phyloP scores from a whole-genome alignment of 1,284 basidiomycete species.

The Ceratobasidium sp. region DNA sequence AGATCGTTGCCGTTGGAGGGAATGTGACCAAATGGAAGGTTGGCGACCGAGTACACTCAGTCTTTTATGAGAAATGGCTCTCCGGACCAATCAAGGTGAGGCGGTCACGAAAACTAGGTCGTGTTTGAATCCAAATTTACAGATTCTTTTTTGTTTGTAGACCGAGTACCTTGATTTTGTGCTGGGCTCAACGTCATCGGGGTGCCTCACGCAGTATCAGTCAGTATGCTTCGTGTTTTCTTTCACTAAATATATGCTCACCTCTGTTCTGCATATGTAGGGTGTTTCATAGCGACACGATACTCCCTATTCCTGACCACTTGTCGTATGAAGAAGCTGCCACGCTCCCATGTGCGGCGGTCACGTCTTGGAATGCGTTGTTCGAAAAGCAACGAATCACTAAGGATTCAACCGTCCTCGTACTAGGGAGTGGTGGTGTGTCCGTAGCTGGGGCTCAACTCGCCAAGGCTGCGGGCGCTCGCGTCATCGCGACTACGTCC shows the following conservation, averaged over 20 bases:
- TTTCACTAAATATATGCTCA: no score
- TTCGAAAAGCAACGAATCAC: constrained; percentile 63
- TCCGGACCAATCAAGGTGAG: constrained; percentile 59
- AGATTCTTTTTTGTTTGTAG: background rate
- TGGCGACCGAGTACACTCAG: constrained; percentile 71
- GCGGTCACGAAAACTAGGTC: background rate
- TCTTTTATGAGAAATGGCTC: constrained; percentile 63
- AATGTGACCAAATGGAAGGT: constrained; percentile 66
- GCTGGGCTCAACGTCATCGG: constrained; percentile 12
- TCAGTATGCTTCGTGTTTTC: no score
- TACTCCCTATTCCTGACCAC: constrained; percentile 3
- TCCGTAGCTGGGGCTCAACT: constrained; percentile 70
- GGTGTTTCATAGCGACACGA: constrained; percentile 33
- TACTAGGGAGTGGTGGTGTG: constrained; percentile 73
- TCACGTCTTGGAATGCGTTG: constrained; percentile 68
- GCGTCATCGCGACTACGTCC: constrained; percentile 72
- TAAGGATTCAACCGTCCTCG: constrained; percentile 67
- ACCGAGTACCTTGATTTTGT: background rate
- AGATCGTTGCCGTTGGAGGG: constrained; percentile 68
- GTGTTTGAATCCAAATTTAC: background rate
- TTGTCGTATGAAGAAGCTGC: constrained; percentile 52
- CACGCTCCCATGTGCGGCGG: constrained; percentile 62
- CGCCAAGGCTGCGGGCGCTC: constrained; percentile 70
- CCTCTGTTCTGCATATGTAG: no score
- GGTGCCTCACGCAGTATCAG: no score